phyloP scores from a whole-genome alignment of 164 flowering plant species.

The Sextonia rubra region DNA sequence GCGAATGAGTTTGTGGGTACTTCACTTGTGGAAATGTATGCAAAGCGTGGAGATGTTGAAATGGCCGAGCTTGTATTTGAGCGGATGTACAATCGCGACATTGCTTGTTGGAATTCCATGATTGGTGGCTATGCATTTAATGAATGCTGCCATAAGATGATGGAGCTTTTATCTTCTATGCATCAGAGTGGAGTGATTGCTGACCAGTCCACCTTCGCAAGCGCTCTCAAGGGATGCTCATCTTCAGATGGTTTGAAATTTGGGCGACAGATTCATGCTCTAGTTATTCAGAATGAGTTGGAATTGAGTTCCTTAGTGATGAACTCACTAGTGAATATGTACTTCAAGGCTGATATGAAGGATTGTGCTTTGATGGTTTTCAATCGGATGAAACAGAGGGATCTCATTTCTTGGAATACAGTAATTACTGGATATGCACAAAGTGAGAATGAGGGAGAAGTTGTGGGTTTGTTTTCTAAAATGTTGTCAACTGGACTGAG shows the following conservation, averaged over 20 bases:
- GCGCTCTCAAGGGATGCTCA: constrained; percentile 42
- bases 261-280: constrained; percentile 45
- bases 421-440: constrained; percentile 27
- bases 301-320: constrained; percentile 21
- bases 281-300: constrained; percentile 28
- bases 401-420: constrained; percentile 53
- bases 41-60: constrained; percentile 30
- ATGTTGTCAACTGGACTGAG: constrained; percentile 25
- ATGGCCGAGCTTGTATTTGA: constrained; percentile 31
- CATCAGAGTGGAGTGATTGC: constrained; percentile 15
- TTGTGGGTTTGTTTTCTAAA: constrained; percentile 22
- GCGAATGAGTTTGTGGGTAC: constrained; percentile 36
- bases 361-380: constrained; percentile 33
- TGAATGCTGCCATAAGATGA: constrained; percentile 31
- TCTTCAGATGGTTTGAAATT: constrained; percentile 20
- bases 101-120: constrained; percentile 57
- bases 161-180: constrained; percentile 27
- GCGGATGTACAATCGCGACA: constrained; percentile 22
- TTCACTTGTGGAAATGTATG: constrained; percentile 39
- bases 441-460: constrained; percentile 22
- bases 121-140: constrained; percentile 43
- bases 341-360: constrained; percentile 29
- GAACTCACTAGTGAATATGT: constrained; percentile 51
- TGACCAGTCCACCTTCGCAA: constrained; percentile 39
- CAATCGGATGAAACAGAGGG: constrained; percentile 27